Percentiles rank a stretch among this genome's conserved stretches.
These are phyloP conservation scores for Galeopsis tetrahit DNA, from an alignment of 257 asterid species.

Conservation along the genomic window DNA sequence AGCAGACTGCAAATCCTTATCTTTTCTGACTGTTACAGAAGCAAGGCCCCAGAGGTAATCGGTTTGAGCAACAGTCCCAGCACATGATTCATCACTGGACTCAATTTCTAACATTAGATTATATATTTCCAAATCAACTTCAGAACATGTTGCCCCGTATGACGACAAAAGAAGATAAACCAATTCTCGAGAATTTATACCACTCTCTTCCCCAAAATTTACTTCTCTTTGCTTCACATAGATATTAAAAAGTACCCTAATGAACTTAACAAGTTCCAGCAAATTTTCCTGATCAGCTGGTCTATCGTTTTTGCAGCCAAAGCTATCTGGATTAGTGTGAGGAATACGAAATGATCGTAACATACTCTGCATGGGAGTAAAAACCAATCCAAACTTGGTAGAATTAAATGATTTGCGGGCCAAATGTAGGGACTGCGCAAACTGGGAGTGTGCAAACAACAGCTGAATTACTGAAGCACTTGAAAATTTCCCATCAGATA, in stretches of 20 bases:
- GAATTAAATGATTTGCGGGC: slow-evolving; percentile 48
- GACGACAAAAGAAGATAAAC: slow-evolving; percentile 68
- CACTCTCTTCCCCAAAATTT: slow-evolving; percentile 53
- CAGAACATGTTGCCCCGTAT: slow-evolving; percentile 74
- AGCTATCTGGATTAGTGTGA: slow-evolving; percentile 35
- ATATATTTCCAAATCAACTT: slow-evolving; percentile 77
- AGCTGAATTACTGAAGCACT: slow-evolving; percentile 62
- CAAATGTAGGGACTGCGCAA: slow-evolving; percentile 52
- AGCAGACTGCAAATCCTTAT: slow-evolving; percentile 42
- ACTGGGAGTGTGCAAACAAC: slow-evolving; percentile 80
- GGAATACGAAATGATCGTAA: slow-evolving; percentile 48
- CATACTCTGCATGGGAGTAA: slow-evolving; percentile 74
- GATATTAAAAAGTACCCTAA: slow-evolving; percentile 65
- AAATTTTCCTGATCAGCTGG: slow-evolving; percentile 41
- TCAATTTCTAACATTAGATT: slow-evolving; percentile 66
- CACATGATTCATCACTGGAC: slow-evolving; percentile 54
- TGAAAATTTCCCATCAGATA: slow-evolving; percentile 69
- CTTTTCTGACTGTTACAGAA: slow-evolving; percentile 55
- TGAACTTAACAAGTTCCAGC: slow-evolving; percentile 82
- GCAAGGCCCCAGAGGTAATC: slow-evolving; percentile 90
- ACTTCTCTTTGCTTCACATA: slow-evolving; percentile 48
- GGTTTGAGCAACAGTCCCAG: slow-evolving; percentile 61
- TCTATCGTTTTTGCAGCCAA: slow-evolving; percentile 38
- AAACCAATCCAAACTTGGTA: slow-evolving; percentile 62
- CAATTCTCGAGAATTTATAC: slow-evolving; percentile 65